Percentiles rank a stretch among this genome's conserved stretches.
These are phyloP conservation scores for Phytomonas francai DNA, from an alignment of 208 protist genomes.

Conservation along the genomic window DNA sequence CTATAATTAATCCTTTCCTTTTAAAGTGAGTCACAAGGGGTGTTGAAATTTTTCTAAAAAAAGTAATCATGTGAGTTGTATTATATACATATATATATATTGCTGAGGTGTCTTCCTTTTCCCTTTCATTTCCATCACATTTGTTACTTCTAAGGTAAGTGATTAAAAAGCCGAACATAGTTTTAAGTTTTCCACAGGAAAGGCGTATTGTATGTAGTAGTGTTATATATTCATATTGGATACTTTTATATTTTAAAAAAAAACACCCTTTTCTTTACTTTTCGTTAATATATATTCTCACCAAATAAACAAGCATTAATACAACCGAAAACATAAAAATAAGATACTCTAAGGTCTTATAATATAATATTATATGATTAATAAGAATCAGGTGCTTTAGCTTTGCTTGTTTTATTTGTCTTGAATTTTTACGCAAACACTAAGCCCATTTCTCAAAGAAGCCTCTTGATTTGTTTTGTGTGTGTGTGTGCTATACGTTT, in stretches of 20 bases:
- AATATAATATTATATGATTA: neutral
- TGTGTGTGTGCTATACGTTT: conserved; percentile 1
- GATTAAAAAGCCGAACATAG: neutral
- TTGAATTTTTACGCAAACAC: conserved; percentile 5
- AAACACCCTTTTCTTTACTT: conserved; percentile 7
- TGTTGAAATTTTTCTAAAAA: neutral
- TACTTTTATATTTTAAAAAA: conserved; percentile 3
- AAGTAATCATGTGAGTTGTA: neutral
- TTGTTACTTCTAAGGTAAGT: conserved; percentile 6
- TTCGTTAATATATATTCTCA: conserved; percentile 5
- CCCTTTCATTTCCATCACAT: neutral
- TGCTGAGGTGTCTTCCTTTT: conserved; percentile 5
- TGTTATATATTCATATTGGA: conserved; percentile 2
- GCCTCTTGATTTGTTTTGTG: conserved; percentile 2
- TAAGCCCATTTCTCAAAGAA: neutral
- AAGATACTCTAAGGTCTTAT: neutral
- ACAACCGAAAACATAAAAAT: neutral
- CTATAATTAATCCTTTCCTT: neutral
- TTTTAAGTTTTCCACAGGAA: neutral
- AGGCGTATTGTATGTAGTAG: neutral
- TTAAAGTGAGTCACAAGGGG: neutral
- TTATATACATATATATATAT: neutral
- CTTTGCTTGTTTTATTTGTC: conserved; percentile 16
- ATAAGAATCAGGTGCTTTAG: conserved; percentile 6
- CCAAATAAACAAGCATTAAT: neutral